These are phyloP conservation scores for Salix purpurea DNA, from an alignment of 345 rosid species.

Conservation along the genomic window DNA sequence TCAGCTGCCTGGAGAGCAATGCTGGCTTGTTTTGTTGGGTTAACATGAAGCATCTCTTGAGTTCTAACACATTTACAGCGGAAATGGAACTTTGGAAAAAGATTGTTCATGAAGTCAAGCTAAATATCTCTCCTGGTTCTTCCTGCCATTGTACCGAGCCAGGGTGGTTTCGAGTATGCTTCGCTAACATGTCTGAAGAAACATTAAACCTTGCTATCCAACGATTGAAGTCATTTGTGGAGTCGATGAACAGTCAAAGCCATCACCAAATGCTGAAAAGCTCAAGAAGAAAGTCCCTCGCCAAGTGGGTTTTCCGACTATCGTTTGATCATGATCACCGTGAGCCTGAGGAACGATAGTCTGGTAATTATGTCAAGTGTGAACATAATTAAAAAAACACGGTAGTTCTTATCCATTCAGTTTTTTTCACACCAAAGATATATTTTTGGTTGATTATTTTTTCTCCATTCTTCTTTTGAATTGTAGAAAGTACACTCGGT, in stretches of 20 bases:
- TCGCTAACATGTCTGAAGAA: constrained; percentile 30
- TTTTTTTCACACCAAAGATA: not conserved
- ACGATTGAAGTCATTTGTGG: constrained; percentile 11
- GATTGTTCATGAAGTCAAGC: constrained; percentile 12
- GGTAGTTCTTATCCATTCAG: not conserved
- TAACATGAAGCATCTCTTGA: constrained; percentile 23
- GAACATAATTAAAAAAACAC: constrained; percentile 4
- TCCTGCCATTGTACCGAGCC: constrained; percentile 32
- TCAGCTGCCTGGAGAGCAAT: constrained; percentile 22
- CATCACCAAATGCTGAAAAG: constrained; percentile 21
- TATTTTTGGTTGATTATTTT: constrained; percentile 16
- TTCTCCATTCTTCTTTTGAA: not conserved
- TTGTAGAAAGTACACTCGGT: constrained; percentile 9
- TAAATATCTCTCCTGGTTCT: constrained; percentile 28
- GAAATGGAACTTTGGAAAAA: constrained; percentile 24
- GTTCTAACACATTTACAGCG: constrained; percentile 8
- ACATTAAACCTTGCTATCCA: constrained; percentile 8
- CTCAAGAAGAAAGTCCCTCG: constrained; percentile 45
- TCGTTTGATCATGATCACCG: constrained; percentile 47
- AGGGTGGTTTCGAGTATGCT: constrained; percentile 35
- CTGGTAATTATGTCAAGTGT: constrained; percentile 22
- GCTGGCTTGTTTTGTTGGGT: constrained; percentile 35
- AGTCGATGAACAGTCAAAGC: not conserved
- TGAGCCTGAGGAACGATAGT: constrained; percentile 57
- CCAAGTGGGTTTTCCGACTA: constrained; percentile 76